Percentiles rank a stretch among this genome's conserved stretches.
Conservation (phyloP, 2,329 filamentous ascomycete genomes). For the Penicillium hordei region DNA sequence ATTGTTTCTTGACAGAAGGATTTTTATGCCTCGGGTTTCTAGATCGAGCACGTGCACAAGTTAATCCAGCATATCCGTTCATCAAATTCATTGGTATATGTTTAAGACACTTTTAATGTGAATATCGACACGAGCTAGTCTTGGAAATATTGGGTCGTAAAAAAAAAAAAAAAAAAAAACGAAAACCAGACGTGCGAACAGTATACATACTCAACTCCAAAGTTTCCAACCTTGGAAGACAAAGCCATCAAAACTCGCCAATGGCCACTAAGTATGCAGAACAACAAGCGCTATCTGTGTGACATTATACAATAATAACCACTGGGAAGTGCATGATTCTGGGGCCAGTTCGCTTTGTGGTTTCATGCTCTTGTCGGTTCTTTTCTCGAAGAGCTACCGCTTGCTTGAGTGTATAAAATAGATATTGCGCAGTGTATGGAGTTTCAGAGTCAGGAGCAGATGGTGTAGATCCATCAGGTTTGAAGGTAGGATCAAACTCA, state of each 20-base stretch:
- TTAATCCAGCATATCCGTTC: not conserved
- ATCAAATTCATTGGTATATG: slow-evolving; percentile 2
- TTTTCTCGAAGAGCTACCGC: slow-evolving; percentile 19
- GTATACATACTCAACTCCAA: not conserved
- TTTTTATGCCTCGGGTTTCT: not conserved
- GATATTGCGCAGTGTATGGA: slow-evolving; percentile 8
- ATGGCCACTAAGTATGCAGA: not conserved
- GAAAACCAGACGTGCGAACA: not conserved
- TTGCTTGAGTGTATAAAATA: slow-evolving; percentile 12
- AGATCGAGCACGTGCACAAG: not conserved
- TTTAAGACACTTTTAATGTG: not conserved
- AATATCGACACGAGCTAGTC: not conserved
- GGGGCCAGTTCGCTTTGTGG: slow-evolving; percentile 8
- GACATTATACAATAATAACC: slow-evolving; percentile 17
- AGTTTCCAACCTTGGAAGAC: not conserved
- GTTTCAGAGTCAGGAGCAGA: slow-evolving; percentile 10
- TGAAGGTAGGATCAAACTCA: slow-evolving; percentile 17
- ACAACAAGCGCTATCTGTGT: not conserved
- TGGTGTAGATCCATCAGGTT: slow-evolving; percentile 3
- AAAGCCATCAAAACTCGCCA: not conserved
- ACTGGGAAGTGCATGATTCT: slow-evolving; percentile 21
- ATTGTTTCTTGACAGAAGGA: not conserved
- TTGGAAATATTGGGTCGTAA: not conserved
- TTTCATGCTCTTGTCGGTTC: slow-evolving; percentile 16
- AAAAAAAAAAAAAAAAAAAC: not conserved